Conservation (phyloP, 2,329 filamentous ascomycete genomes). For the Paraphoma chrysanthemicola region DNA sequence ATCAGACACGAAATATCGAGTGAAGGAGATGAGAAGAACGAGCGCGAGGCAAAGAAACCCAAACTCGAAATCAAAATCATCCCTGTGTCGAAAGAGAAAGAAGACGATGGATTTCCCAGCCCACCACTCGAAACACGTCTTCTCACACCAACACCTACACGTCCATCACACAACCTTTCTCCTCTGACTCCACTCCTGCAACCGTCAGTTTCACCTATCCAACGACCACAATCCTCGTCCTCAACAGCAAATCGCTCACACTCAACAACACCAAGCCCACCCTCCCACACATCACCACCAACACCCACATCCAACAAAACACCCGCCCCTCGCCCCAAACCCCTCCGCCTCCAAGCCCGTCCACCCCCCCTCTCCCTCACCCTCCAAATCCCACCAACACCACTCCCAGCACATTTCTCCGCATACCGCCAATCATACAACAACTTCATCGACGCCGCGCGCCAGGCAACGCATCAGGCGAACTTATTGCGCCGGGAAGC, state of each 20-base stretch:
- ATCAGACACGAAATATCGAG: constrained; percentile 1
- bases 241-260: no score
- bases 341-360: neutral
- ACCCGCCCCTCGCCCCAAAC: neutral
- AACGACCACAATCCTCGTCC: no score
- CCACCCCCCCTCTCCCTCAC: neutral
- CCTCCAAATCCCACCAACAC: neutral
- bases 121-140: neutral
- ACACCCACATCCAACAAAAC: neutral
- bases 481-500: neutral
- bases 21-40: neutral
- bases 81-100: neutral
- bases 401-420: neutral
- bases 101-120: neutral
- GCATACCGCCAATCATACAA: neutral
- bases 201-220: no score
- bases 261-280: neutral
- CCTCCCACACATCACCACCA: neutral
- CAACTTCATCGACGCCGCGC: neutral
- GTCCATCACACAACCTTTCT: neutral
- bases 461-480: neutral
- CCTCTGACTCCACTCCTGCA: neutral
- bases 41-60: neutral
- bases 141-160: neutral
- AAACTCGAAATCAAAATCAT: neutral